phyloP scores from a whole-genome alignment of 75 land plant genomes.

The Pinus taeda region DNA sequence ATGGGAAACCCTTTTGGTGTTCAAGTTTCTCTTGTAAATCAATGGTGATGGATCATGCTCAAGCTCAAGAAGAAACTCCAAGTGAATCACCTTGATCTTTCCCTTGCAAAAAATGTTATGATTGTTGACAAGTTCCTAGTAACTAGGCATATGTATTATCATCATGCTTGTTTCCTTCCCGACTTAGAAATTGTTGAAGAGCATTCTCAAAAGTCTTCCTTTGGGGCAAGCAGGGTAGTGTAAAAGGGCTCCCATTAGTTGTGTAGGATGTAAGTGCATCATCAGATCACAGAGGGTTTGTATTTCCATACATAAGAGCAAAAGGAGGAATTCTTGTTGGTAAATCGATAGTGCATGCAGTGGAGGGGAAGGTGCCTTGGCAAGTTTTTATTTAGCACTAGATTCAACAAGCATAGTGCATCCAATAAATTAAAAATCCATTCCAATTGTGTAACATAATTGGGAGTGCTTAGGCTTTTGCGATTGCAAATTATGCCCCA shows the following conservation, averaged over 20 bases:
- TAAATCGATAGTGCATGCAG: background rate
- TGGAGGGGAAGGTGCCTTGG: background rate
- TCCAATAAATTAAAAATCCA: background rate
- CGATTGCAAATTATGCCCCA: background rate
- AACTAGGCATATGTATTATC: background rate
- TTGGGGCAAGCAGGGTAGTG: background rate
- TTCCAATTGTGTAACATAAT: background rate
- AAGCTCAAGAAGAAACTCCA: background rate
- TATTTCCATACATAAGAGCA: background rate
- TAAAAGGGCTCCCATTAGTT: background rate
- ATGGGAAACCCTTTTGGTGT: background rate
- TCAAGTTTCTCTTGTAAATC: background rate
- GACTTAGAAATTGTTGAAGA: background rate
- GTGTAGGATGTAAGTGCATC: no score
- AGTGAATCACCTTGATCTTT: background rate
- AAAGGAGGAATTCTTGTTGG: background rate
- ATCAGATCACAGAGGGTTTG: background rate
- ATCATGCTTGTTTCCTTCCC: background rate
- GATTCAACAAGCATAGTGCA: background rate
- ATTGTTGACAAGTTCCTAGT: background rate
- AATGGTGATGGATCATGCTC: background rate
- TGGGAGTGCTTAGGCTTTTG: background rate
- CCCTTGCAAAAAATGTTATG: background rate
- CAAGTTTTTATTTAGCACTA: background rate
- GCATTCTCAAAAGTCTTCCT: background rate